Percentiles rank a stretch among this genome's conserved stretches.
Evolutionary conservation across 2,329 filamentous ascomycete genomes (phyloP).

Genomic region (Dactylellina drechsleri): DNA sequence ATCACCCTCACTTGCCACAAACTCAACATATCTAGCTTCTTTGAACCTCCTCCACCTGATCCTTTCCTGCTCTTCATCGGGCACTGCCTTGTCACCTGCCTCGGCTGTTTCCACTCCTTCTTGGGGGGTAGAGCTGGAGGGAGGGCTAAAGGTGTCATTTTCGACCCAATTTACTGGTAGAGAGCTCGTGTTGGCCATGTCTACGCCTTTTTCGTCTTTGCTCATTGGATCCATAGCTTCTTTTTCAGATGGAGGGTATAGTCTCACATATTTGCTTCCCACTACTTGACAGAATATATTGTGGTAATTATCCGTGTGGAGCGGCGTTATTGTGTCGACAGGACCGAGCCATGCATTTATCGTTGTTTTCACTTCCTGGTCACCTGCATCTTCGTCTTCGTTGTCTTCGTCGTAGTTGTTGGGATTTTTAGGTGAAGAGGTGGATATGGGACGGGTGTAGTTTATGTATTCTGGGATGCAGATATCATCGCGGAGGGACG

Average conservation of each 20-base stretch:
- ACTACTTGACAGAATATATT: conserved; percentile 91
- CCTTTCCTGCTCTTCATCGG: conserved; percentile 31
- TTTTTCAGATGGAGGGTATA: conserved; percentile 78
- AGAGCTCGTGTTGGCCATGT: conserved; percentile 90
- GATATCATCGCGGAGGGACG: conserved; percentile 78
- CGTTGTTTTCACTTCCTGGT: conserved; percentile 69
- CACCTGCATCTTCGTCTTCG: conserved; percentile 62
- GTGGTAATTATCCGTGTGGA: conserved; percentile 94
- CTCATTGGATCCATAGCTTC: conserved; percentile 71
- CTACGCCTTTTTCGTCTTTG: conserved; percentile 73
- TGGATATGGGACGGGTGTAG: conserved; percentile 69
- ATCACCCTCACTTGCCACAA: conserved; percentile 81
- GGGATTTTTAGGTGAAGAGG: conserved; percentile 64
- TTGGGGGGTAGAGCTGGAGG: no score
- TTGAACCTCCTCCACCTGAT: conserved; percentile 65
- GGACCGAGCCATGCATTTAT: conserved; percentile 93
- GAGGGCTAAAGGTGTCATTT: conserved; percentile 62
- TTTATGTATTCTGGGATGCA: conserved; percentile 75
- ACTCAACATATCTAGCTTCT: conserved; percentile 75
- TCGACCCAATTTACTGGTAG: conserved; percentile 79
- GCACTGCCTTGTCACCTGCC: not conserved
- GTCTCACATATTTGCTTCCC: conserved; percentile 87
- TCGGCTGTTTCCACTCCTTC: no score
- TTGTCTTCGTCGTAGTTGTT: conserved; percentile 63
- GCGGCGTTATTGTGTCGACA: conserved; percentile 83